Base-by-base conservation (phyloP, 2,329 filamentous ascomycete genomes). In the Fusarium sp. region DNA sequence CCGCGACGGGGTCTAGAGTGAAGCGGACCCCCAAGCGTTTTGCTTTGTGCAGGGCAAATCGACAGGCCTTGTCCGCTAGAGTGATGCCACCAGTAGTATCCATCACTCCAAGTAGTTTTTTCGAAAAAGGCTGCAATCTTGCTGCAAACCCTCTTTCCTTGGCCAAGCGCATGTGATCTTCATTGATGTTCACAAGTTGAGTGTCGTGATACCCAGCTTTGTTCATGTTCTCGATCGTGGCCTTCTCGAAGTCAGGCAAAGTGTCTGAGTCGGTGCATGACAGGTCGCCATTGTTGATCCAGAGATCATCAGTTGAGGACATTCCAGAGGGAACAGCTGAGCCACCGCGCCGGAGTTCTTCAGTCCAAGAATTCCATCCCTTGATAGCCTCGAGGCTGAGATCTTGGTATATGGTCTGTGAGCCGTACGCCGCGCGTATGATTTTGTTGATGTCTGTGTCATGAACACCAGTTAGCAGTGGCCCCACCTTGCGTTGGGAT, bases 11-110 rank as follows among this genome's bases (percentile, higher is more conserved):
- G 32, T 50, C 56, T 2, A 66, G 10, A 5, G 33, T 17, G n/a
- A 61, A 47, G 1, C 8, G 32, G 10, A 66, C 56, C 2, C 63
- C 56, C 3, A 66, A 25, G 1, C 11, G 3, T 32, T 66, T 61
- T 33, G 63, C 63, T 17, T 66, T 66, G 33, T 66, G 33, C 4
- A 66, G 20, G 10, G 63, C 63, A 40, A 66, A 66, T 1, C 54
- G 56, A 43, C 63, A 66, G 0, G 63, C 63, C 63, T 66, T 66
- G 56, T 66, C 54, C 2, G 63, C 63, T 0, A 61, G 6, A 11
- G 63, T 30, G 8, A 38, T 61, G 6, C 63, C 63, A 2, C 54
- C 38, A 0, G 54, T 50, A 0, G 56, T 66, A 37, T 66, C 63
- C 20, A 66, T 22, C 6, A 66, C 54, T 2, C 20, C 63, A 0